Conservation (phyloP, 306 rosid species). For the Neltuma alba region DNA sequence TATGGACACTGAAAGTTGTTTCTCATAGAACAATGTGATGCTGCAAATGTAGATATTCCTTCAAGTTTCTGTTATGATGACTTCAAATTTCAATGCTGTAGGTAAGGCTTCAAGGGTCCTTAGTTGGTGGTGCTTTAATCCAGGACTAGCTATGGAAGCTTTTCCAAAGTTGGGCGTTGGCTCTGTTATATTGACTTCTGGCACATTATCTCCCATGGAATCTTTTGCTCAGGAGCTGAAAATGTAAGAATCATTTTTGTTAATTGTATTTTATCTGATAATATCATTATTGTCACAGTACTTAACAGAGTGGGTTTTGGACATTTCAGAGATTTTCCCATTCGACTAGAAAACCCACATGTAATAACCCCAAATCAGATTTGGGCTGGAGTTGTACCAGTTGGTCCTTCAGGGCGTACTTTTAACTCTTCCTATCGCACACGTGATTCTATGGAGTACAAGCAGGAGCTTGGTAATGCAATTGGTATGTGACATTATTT, state of each 20-base stretch:
- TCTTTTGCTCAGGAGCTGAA: constrained; percentile 90
- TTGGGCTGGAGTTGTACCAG: constrained; percentile 96
- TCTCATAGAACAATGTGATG: constrained; percentile 9
- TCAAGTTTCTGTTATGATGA: constrained; percentile 33
- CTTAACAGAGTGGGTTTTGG: constrained; percentile 35
- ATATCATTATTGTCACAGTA: constrained; percentile 32
- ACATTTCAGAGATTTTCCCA: constrained; percentile 77
- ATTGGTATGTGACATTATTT: constrained; percentile 61
- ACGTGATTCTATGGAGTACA: constrained; percentile 82
- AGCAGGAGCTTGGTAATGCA: constrained; percentile 93
- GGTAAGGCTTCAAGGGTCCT: constrained; percentile 84
- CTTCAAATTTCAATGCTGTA: constrained; percentile 44
- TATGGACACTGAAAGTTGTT: constrained; percentile 25
- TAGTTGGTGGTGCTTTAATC: constrained; percentile 99
- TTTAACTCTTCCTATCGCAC: constrained; percentile 88
- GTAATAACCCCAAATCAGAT: constrained; percentile 88
- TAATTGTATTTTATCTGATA: constrained; percentile 31
- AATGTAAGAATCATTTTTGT: constrained; percentile 56
- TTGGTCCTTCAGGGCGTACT: constrained; percentile 83
- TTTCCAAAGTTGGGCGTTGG: constrained; percentile 68
- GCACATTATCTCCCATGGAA: constrained; percentile 91
- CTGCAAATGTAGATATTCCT: constrained; percentile 24
- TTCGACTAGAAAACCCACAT: constrained; percentile 93
- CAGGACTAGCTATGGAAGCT: constrained; percentile 93
- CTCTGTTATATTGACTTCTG: constrained; percentile 92